These are phyloP conservation scores for Wickerhamiella spandovensis DNA, from an alignment of 805 yeast genomes.

Conservation along the genomic window DNA sequence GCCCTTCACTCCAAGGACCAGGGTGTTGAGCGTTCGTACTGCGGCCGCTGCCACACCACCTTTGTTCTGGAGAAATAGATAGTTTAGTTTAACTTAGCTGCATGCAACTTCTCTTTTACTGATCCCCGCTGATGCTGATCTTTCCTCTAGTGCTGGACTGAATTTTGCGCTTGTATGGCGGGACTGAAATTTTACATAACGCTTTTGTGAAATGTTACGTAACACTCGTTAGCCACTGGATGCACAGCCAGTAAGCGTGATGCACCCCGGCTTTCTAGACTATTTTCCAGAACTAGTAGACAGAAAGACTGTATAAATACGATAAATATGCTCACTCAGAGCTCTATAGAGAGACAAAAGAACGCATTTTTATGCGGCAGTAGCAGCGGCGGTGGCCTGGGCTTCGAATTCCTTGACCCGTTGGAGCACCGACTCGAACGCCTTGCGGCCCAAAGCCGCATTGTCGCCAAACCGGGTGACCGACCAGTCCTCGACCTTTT, in stretches of 20 bases:
- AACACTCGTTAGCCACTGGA: too few relatives aligned
- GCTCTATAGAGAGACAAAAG: not conserved
- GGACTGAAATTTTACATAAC: too few relatives aligned
- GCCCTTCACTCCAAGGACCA: conserved; percentile 86
- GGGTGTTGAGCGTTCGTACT: conserved; percentile 97
- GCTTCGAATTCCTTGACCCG: not conserved
- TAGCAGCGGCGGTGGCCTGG: not conserved
- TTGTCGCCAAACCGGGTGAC: conserved; percentile 80
- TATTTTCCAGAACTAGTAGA: too few relatives aligned
- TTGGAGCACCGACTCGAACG: conserved; percentile 59
- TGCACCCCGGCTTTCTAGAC: too few relatives aligned
- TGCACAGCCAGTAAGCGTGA: too few relatives aligned
- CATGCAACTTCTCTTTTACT: too few relatives aligned
- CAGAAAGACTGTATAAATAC: not conserved
- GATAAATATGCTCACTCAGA: not conserved
- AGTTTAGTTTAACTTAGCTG: too few relatives aligned
- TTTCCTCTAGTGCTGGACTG: too few relatives aligned
- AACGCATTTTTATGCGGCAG: not conserved
- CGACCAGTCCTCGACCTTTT: conserved; percentile 83
- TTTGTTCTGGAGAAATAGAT: conserved; percentile 33
- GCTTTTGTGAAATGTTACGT: too few relatives aligned
- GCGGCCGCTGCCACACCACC: conserved; percentile 98
- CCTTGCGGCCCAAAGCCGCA: conserved; percentile 67
- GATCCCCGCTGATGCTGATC: too few relatives aligned
- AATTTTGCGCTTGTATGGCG: too few relatives aligned